Base-by-base conservation (phyloP, 2,329 filamentous ascomycete species). In the Talaromyces sp. region DNA sequence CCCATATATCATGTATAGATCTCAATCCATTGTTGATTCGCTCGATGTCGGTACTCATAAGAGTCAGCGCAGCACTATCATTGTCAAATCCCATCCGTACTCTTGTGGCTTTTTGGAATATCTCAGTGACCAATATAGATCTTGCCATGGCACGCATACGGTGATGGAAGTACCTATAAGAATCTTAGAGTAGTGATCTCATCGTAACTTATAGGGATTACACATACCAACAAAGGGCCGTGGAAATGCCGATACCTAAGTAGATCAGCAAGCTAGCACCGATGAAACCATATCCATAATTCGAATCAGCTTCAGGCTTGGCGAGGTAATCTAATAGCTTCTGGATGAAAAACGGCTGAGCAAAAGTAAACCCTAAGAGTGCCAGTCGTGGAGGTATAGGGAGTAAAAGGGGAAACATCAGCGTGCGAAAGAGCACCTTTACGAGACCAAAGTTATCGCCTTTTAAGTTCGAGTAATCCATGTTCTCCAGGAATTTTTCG, bases 21-120 rank as follows among this genome's bases (percentile, higher is more conserved):
- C 74, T 72, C 71, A 78, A 75, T n/a, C 78, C 78, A 13, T 74
- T 70, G 3, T 75, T 75, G 11, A 83, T 79, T 41, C 79, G 70
- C 67, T 82, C 80, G 5, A 81, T 74, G 68, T 82, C 80, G 1
- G 80, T 77, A 62, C 78, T 81, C 79, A 82, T 81, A 15, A 82
- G 68, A 9, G 79, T 82, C 22, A 82, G 67, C 1, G 80, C 76
- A 27, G 76, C 73, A 25, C 73, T 73, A 1, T 75, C 72, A 43
- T 78, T 75, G 17, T 72, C 76, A 45, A 74, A 67, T 66, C 71
- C 70, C 31, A 62, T 69, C 69, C 75, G 77, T 56, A 66, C 70
- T 27, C 67, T 63, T 56, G 70, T 67, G 64, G 64, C 63, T 64
- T 52, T 63, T 71, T 70, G 61, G 69, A 69, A 59, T 66, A 71